Percentiles rank a stretch among this genome's conserved stretches.
Conservation (phyloP, 331 rosid genomes). For the Saraca asoca region DNA sequence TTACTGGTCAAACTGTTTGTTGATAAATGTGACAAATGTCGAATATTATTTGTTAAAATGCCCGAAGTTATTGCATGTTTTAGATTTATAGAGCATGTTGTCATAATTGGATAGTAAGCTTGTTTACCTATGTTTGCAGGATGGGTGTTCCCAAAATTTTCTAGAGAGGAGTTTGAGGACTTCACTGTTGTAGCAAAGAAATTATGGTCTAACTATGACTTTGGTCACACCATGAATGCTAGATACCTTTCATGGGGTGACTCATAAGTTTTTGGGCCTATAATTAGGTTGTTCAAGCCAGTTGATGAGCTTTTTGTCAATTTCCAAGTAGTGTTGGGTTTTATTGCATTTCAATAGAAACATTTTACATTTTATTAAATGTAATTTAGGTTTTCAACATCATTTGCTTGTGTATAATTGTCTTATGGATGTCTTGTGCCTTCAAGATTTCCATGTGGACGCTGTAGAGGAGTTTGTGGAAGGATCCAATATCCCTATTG, state of each 20-base stretch:
- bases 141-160: slow-evolving; percentile 72
- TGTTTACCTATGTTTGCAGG: slow-evolving; percentile 45
- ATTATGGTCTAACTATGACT: slow-evolving; percentile 78
- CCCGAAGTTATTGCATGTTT: too few species aligned
- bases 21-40: too few species aligned
- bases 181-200: slow-evolving; percentile 66
- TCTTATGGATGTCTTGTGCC: slow-evolving; percentile 20
- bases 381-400: background rate
- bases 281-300: slow-evolving; percentile 84
- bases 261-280: slow-evolving; percentile 70
- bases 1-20: too few species aligned
- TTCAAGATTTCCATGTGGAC: slow-evolving; percentile 72
- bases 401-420: slow-evolving; percentile 9
- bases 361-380: background rate
- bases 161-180: slow-evolving; percentile 80
- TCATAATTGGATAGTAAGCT: background rate
- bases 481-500: slow-evolving; percentile 54
- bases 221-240: slow-evolving; percentile 81
- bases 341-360: background rate
- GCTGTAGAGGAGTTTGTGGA: slow-evolving; percentile 74
- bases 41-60: too few species aligned
- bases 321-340: slow-evolving; percentile 49
- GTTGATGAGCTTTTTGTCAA: slow-evolving; percentile 88
- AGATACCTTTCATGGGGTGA: slow-evolving; percentile 84
- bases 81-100: too few species aligned